Evolutionary conservation across 1,139 yeast species (phyloP).

Genomic region (Yamadazyma dendronema): DNA sequence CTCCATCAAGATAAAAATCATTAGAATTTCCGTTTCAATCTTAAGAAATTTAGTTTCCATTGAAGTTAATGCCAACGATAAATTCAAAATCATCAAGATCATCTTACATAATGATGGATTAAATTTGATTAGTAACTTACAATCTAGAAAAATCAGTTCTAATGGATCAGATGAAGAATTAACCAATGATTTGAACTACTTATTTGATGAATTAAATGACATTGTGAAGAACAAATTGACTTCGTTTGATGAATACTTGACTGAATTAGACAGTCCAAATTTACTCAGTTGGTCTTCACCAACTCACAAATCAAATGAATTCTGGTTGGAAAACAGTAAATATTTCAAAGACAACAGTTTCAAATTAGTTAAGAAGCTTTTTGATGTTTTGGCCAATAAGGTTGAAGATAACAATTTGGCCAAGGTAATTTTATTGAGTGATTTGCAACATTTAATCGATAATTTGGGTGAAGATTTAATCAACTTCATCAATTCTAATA

Average conservation of each 20-base stretch:
- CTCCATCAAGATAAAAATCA: conserved; percentile 89
- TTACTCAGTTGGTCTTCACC: conserved; percentile 84
- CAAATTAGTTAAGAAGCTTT: conserved; percentile 60
- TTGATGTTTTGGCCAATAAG: conserved; percentile 32
- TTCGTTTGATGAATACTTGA: conserved; percentile 87
- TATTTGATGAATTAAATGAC: conserved; percentile 61
- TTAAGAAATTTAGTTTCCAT: conserved; percentile 57
- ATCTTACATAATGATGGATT: conserved; percentile 77
- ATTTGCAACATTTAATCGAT: conserved; percentile 42
- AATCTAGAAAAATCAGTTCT: conserved; percentile 83
- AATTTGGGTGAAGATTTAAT: conserved; percentile 63
- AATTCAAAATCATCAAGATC: conserved; percentile 59
- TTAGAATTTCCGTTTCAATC: conserved; percentile 75
- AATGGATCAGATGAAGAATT: conserved; percentile 78
- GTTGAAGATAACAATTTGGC: conserved; percentile 23
- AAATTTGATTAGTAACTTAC: conserved; percentile 62
- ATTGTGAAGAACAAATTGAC: conserved; percentile 73
- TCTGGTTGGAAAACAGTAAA: conserved; percentile 82
- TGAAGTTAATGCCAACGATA: conserved; percentile 25
- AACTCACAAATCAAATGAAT: conserved; percentile 81
- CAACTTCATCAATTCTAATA: conserved; percentile 55
- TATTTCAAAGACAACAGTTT: conserved; percentile 77
- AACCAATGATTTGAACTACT: conserved; percentile 61
- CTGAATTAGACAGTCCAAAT: conserved; percentile 78
- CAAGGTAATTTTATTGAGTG: conserved; percentile 54